These are phyloP conservation scores for Osmozyma mogii DNA, from an alignment of 805 yeast species.

Conservation along the genomic window DNA sequence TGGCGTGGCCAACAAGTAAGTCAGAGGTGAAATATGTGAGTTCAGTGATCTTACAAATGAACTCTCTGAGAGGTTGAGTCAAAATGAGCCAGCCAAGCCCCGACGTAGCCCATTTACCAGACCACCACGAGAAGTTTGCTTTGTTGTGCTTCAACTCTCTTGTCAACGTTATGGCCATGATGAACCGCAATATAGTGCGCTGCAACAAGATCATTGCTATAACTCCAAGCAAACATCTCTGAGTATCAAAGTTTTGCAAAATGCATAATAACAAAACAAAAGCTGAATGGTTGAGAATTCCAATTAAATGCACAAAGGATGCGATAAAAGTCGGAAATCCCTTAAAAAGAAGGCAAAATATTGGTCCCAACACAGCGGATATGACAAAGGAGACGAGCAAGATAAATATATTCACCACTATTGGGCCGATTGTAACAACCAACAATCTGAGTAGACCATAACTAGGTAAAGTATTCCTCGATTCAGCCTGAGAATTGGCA, in stretches of 20 bases:
- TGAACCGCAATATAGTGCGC: constrained; percentile 43
- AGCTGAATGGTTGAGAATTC: constrained; percentile 45
- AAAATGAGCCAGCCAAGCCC: constrained; percentile 55
- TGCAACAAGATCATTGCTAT: constrained; percentile 50
- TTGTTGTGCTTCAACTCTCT: constrained; percentile 56
- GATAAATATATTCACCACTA: constrained; percentile 34
- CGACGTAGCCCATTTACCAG: constrained; percentile 61
- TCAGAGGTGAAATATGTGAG: constrained; percentile 64
- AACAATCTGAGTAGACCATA: constrained; percentile 37
- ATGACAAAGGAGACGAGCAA: constrained; percentile 35
- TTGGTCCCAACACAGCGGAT: constrained; percentile 44
- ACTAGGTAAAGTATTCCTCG: constrained; percentile 23
- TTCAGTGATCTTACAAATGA: constrained; percentile 54
- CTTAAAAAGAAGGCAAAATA: constrained; percentile 34
- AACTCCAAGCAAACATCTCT: constrained; percentile 55
- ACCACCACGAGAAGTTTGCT: constrained; percentile 55
- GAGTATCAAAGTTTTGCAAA: constrained; percentile 59
- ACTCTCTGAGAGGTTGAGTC: constrained; percentile 61
- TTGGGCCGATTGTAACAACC: constrained; percentile 41
- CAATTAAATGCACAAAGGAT: constrained; percentile 43
- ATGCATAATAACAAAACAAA: constrained; percentile 60
- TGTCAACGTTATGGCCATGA: constrained; percentile 45
- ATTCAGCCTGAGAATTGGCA: constrained; percentile 46
- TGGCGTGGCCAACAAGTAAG: constrained; percentile 48
- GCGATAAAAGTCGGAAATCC: constrained; percentile 49